A percentile compares a stretch with the other conserved stretches of the same genome.
phyloP scores from a whole-genome alignment of 331 rosid genomes.

The Stylosanthes scabra region DNA sequence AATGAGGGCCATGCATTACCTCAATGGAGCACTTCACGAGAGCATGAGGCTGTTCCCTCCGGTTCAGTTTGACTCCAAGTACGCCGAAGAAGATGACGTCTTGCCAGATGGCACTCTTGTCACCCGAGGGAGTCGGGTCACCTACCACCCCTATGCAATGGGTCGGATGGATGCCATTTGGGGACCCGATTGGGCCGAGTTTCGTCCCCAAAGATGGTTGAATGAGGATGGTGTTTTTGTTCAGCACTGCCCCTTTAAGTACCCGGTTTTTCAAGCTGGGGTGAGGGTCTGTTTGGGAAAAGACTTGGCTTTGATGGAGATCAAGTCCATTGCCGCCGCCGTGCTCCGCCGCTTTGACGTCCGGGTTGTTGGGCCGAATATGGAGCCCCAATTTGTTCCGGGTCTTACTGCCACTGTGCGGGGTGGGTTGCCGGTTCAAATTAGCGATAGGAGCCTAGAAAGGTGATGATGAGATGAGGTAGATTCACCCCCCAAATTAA shows the following conservation, averaged over 20 bases:
- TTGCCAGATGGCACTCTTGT: constrained; percentile 85
- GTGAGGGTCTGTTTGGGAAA: constrained; percentile 84
- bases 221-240: constrained; percentile 46
- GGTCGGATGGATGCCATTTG: constrained; percentile 85
- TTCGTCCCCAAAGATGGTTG: constrained; percentile 86
- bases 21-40: constrained; percentile 73
- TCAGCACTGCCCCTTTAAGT: constrained; percentile 60
- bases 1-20: constrained; percentile 65
- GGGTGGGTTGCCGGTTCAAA: constrained; percentile 73
- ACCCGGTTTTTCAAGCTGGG: constrained; percentile 90
- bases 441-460: constrained; percentile 46
- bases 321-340: constrained; percentile 53
- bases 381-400: constrained; percentile 54
- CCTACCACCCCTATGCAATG: constrained; percentile 94
- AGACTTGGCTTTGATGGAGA: constrained; percentile 77
- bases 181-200: constrained; percentile 73
- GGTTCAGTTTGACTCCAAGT: constrained; percentile 88
- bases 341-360: constrained; percentile 57
- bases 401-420: constrained; percentile 76
- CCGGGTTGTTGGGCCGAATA: constrained; percentile 34
- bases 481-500: no score
- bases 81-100: constrained; percentile 68
- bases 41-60: constrained; percentile 90
- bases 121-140: constrained; percentile 71
- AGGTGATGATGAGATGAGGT: no score